Percentiles rank a stretch among this genome's conserved stretches.
These are phyloP conservation scores for Polytrichum commune DNA, from an alignment of 225 moss, liverwort and hornwort species.

Conservation along the genomic window DNA sequence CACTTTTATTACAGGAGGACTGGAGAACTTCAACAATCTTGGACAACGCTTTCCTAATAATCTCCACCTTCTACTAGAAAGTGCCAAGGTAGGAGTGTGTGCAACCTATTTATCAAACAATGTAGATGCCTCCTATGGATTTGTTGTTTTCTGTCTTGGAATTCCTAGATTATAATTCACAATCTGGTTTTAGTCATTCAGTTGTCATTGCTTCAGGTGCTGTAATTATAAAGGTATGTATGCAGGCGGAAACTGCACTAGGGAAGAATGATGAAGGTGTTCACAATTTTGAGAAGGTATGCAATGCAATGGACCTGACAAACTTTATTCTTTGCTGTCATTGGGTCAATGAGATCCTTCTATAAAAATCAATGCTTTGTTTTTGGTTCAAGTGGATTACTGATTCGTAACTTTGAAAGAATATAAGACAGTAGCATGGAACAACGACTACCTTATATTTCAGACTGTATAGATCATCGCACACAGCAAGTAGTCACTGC, in stretches of 20 bases:
- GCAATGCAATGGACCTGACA: background rate
- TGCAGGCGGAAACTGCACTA: slow-evolving; percentile 77
- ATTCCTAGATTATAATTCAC: background rate
- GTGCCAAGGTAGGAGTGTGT: slow-evolving; percentile 61
- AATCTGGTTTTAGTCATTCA: background rate
- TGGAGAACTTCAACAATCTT: slow-evolving; percentile 82
- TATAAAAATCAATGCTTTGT: too few species aligned
- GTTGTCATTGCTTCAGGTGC: background rate
- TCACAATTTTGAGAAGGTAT: slow-evolving; percentile 86
- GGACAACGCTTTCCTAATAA: slow-evolving; percentile 88
- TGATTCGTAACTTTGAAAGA: too few species aligned
- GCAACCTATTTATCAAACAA: background rate
- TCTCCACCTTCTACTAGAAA: slow-evolving; percentile 71
- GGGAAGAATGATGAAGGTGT: slow-evolving; percentile 74
- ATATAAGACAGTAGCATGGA: too few species aligned
- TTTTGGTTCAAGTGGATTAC: too few species aligned
- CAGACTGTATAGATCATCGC: too few species aligned
- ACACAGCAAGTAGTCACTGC: too few species aligned
- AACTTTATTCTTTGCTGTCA: background rate
- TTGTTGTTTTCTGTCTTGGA: background rate
- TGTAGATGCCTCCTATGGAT: background rate
- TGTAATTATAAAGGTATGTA: slow-evolving; percentile 5
- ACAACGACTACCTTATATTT: too few species aligned
- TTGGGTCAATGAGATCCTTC: too few species aligned
- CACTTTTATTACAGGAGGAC: slow-evolving; percentile 48